Base-by-base conservation (phyloP, 163 green algal species). In the Picocystis sp. region DNA sequence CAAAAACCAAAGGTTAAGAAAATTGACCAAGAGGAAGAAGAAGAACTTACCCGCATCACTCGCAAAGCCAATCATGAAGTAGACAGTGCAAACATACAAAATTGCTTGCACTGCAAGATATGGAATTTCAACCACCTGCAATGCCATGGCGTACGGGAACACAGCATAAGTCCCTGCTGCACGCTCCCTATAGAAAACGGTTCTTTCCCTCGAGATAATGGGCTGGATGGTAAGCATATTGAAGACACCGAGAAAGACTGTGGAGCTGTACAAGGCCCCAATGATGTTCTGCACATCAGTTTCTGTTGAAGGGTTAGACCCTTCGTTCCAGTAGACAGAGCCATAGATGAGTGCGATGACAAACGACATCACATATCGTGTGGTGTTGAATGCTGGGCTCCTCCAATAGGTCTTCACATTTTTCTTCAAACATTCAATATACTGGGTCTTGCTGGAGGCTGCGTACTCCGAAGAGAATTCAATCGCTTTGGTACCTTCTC, bases 161-260 rank as follows among this genome's bases (percentile, higher is more conserved):
- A 68, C 46, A 23, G 69, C 47, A 57, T 89, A 90, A 56, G 78
- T 80, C 8, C 57, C 56, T 1, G 70, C 64, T 1, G 66, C 73
- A 3, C 72, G 57, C 62, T 92, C 76, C 11, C 78, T 70, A 65
- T 73, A 75, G 19, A 76, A 76, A n/a, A 89, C 80, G 11, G 63
- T 54, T 6, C 81, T 62, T 71, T 91, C 81, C 2, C 60, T 66
- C 13, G 60, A 64, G 0, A 88, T 59, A 2, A 92, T 52, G 0
- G 81, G 81, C 70, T 83, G 71, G 3, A 73, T 66, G 3, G 61
- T 72, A 64, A 89, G 79, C 17, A 77, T 63, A 56, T 91, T 91
- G 55, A 77, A 80, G 72, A 87, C 86, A 42, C 81, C 78, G 46
- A 69, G 69, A 56, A 79, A 79, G 17, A 79, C 45, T 6, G 58